These are phyloP conservation scores for Yamadazyma songkhlaensis DNA, from an alignment of 1,139 yeast genomes.

Conservation along the genomic window DNA sequence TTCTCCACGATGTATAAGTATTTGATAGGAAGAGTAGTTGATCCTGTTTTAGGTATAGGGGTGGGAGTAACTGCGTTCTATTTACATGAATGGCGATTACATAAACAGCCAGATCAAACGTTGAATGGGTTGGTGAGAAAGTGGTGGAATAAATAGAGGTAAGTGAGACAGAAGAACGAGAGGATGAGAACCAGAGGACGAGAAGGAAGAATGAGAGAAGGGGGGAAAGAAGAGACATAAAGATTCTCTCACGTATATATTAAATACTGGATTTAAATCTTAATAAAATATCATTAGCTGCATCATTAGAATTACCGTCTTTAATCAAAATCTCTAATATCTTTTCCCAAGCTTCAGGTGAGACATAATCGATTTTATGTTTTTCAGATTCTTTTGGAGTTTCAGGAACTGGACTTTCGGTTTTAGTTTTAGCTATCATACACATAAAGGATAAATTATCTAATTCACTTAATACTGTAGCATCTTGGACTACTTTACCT, in stretches of 20 bases:
- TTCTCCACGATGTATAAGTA: slow-evolving; percentile 35
- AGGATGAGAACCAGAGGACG: no score
- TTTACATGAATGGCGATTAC: slow-evolving; percentile 54
- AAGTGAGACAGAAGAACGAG: no score
- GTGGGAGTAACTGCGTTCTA: slow-evolving; percentile 62
- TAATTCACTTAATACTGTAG: slow-evolving; percentile 25
- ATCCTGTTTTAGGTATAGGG: slow-evolving; percentile 57
- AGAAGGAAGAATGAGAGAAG: neutral
- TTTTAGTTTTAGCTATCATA: slow-evolving; percentile 18
- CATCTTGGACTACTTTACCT: slow-evolving; percentile 44
- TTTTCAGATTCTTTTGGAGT: neutral
- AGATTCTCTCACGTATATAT: neutral
- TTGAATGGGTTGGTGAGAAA: slow-evolving; percentile 43
- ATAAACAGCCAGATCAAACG: slow-evolving; percentile 54
- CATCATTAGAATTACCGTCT: slow-evolving; percentile 26
- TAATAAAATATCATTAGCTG: slow-evolving; percentile 25
- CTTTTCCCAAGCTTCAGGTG: slow-evolving; percentile 26
- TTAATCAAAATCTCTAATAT: slow-evolving; percentile 26
- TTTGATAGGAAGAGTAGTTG: slow-evolving; percentile 40
- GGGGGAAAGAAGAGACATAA: neutral
- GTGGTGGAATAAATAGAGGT: neutral
- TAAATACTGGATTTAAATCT: slow-evolving; percentile 30
- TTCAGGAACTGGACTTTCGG: neutral
- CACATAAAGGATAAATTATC: slow-evolving; percentile 29
- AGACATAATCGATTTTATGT: no score